Conservation (phyloP, 805 yeast genomes). For the Priceomyces castillae region DNA sequence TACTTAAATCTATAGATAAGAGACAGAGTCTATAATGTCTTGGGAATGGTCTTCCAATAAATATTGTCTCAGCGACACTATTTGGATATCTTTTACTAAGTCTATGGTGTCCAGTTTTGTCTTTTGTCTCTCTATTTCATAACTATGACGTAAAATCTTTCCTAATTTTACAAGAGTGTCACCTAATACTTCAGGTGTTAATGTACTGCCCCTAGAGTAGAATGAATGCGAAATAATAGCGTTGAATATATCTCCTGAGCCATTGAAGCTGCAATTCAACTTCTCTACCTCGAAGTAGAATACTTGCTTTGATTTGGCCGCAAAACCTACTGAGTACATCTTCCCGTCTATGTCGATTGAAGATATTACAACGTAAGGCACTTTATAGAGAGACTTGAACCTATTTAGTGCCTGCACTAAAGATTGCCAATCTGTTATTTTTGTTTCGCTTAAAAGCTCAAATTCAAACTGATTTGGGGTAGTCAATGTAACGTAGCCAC, state of each 20-base stretch:
- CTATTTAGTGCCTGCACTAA: constrained; percentile 36
- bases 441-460: constrained; percentile 52
- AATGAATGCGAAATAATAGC: constrained; percentile 56
- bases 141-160: constrained; percentile 28
- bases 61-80: constrained; percentile 33
- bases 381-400: constrained; percentile 45
- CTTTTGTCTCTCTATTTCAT: constrained; percentile 18
- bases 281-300: constrained; percentile 43
- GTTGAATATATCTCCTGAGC: constrained; percentile 72
- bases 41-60: constrained; percentile 16
- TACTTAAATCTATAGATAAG: constrained; percentile 2
- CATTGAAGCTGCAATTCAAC: constrained; percentile 63
- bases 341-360: constrained; percentile 43
- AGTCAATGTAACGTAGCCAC: constrained; percentile 46
- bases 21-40: constrained; percentile 9
- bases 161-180: constrained; percentile 26
- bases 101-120: constrained; percentile 12
- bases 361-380: constrained; percentile 56
- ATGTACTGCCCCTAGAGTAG: constrained; percentile 19
- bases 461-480: constrained; percentile 79
- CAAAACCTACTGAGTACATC: constrained; percentile 43
- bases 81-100: constrained; percentile 32
- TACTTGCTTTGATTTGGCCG: constrained; percentile 8
- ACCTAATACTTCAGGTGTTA: constrained; percentile 25
- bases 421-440: constrained; percentile 35